phyloP scores from a whole-genome alignment of 139 green algal species.

The Limnomonas spitsbergensis region DNA sequence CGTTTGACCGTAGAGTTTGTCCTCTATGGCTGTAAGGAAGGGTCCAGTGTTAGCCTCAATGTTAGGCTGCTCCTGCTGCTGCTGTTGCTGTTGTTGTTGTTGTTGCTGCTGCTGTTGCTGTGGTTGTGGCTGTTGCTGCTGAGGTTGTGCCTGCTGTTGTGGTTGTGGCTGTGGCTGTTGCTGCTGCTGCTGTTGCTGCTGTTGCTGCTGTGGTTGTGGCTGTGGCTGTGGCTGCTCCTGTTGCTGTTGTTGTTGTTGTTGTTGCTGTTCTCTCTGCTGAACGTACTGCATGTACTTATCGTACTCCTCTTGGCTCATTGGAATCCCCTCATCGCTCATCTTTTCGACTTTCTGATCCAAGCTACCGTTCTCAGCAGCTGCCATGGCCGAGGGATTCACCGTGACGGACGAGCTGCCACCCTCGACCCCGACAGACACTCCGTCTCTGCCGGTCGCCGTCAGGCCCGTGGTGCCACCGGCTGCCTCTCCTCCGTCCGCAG shows the following conservation, averaged over 20 bases:
- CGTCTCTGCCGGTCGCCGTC: too few relatives aligned
- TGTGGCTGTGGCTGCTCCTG: conserved; percentile 21
- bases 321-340: not conserved
- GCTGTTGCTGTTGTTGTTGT: not conserved
- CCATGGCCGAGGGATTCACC: too few relatives aligned
- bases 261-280: too few relatives aligned
- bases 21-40: not conserved
- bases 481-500: too few relatives aligned
- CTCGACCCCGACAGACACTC: too few relatives aligned
- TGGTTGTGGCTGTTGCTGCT: too few relatives aligned
- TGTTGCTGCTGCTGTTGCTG: not conserved
- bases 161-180: not conserved
- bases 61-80: conserved; percentile 20
- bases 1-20: not conserved
- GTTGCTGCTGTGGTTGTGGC: too few relatives aligned
- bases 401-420: too few relatives aligned
- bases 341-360: not conserved
- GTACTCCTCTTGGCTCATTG: not conserved
- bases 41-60: not conserved
- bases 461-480: too few relatives aligned
- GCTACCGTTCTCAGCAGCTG: too few relatives aligned
- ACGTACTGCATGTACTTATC: not conserved
- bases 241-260: too few relatives aligned
- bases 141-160: not conserved
- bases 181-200: not conserved